A percentile compares a stretch with the other conserved stretches of the same genome.
These are phyloP conservation scores for Beta lomatogona DNA, from an alignment of 179 eudicot genomes.

Conservation along the genomic window DNA sequence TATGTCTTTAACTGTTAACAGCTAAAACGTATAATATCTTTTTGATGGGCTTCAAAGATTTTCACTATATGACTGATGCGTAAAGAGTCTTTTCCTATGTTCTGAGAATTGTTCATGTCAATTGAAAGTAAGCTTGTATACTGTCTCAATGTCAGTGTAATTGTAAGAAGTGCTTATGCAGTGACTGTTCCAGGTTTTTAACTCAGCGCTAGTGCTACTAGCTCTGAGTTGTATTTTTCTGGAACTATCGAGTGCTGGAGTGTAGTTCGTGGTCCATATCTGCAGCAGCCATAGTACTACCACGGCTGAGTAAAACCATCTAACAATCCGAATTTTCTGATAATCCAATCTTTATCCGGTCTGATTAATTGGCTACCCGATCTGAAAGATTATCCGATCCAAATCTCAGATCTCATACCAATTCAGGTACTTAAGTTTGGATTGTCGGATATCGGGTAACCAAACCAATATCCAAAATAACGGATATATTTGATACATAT, in stretches of 20 bases:
- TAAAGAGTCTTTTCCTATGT: background rate
- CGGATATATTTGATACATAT: too few relatives aligned
- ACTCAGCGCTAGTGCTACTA: background rate
- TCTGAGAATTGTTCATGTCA: background rate
- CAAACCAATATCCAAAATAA: too few relatives aligned
- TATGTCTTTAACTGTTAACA: background rate
- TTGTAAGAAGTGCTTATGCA: background rate
- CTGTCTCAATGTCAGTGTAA: background rate
- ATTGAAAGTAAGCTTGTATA: background rate
- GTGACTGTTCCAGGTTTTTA: background rate
- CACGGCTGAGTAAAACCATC: too few relatives aligned
- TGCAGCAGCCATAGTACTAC: background rate
- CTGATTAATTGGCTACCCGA: too few relatives aligned
- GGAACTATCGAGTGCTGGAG: background rate
- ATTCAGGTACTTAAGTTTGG: too few relatives aligned
- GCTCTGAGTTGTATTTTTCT: background rate
- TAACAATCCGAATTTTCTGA: too few relatives aligned
- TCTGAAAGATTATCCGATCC: too few relatives aligned
- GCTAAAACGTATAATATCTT: background rate
- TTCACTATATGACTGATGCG: background rate
- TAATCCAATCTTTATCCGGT: too few relatives aligned
- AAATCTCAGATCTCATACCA: too few relatives aligned
- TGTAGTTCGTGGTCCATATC: background rate
- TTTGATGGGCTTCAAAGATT: background rate
- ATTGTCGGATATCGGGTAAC: too few relatives aligned